phyloP scores from a whole-genome alignment of 116 monocot genomes.

The Zostera marina region DNA sequence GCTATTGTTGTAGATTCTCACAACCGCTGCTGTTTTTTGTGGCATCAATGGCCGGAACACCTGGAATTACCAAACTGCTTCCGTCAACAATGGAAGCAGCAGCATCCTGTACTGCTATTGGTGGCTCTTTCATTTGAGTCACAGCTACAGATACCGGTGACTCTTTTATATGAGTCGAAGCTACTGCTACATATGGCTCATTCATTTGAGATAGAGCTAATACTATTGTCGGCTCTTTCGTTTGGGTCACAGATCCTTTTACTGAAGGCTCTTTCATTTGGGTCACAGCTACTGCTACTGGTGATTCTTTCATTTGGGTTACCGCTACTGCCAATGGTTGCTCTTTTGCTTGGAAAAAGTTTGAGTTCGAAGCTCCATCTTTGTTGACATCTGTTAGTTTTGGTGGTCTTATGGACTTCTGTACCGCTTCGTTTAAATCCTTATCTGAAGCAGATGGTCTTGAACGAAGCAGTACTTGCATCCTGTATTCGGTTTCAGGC shows the following conservation, averaged over 20 bases:
- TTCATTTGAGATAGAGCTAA: too few relatives aligned
- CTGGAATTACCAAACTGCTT: constrained; percentile 8
- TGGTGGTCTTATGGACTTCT: constrained; percentile 18
- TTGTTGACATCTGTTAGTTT: constrained; percentile 34
- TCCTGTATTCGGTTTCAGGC: constrained; percentile 47
- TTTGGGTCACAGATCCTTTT: too few relatives aligned
- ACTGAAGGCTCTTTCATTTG: constrained; percentile 6
- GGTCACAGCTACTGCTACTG: constrained; percentile 6
- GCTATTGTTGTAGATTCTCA: constrained; percentile 1
- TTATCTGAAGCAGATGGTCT: constrained; percentile 3
- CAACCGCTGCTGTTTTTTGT: not conserved
- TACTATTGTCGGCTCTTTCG: too few relatives aligned
- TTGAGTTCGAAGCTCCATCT: constrained; percentile 6
- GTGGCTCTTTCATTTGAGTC: too few relatives aligned
- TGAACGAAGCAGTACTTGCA: constrained; percentile 24
- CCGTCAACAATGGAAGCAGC: constrained; percentile 5
- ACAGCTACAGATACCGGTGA: too few relatives aligned
- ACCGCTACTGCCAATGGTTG: not conserved
- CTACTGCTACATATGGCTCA: too few relatives aligned
- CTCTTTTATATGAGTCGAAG: too few relatives aligned
- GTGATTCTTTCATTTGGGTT: constrained; percentile 7
- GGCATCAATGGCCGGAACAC: not conserved
- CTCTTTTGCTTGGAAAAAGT: too few relatives aligned
- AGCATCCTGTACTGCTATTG: not conserved
- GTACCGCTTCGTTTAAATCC: constrained; percentile 4